Evolutionary conservation across 345 rosid genomes (phyloP).

Genomic region (Acer negundo): DNA sequence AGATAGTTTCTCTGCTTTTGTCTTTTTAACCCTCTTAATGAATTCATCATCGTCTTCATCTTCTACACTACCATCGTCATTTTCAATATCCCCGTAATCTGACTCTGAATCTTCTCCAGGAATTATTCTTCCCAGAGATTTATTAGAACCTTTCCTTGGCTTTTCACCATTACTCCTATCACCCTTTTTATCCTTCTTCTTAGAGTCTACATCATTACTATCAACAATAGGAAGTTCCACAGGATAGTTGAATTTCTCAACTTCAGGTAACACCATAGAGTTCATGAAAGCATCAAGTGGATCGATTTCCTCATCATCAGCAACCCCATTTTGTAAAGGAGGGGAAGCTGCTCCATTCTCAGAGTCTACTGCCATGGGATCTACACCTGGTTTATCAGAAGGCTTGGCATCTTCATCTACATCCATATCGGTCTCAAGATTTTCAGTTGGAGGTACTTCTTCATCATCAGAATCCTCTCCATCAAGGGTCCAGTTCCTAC

Average conservation of each 20-base stretch:
- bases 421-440: constrained; percentile 56
- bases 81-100: constrained; percentile 65
- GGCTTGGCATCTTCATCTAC: constrained; percentile 49
- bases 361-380: constrained; percentile 51
- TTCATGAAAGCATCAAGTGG: constrained; percentile 98
- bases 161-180: constrained; percentile 42
- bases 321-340: constrained; percentile 40
- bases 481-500: constrained; percentile 90
- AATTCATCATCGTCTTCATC: constrained; percentile 97
- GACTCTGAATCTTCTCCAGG: constrained; percentile 97
- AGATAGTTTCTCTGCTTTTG: constrained; percentile 88
- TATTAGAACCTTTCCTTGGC: constrained; percentile 59
- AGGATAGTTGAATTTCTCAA: constrained; percentile 64
- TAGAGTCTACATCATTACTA: constrained; percentile 29
- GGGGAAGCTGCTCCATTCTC: constrained; percentile 36
- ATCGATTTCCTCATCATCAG: constrained; percentile 80
- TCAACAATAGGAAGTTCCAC: constrained; percentile 32
- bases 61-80: constrained; percentile 61
- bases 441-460: constrained; percentile 49
- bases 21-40: constrained; percentile 98
- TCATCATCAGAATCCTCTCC: constrained; percentile 92
- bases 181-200: constrained; percentile 37
- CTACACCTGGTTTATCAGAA: constrained; percentile 42
- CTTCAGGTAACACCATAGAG: constrained; percentile 90
- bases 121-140: constrained; percentile 83